These are phyloP conservation scores for Eucalyptus marginata DNA, from an alignment of 345 rosid genomes.

Conservation along the genomic window DNA sequence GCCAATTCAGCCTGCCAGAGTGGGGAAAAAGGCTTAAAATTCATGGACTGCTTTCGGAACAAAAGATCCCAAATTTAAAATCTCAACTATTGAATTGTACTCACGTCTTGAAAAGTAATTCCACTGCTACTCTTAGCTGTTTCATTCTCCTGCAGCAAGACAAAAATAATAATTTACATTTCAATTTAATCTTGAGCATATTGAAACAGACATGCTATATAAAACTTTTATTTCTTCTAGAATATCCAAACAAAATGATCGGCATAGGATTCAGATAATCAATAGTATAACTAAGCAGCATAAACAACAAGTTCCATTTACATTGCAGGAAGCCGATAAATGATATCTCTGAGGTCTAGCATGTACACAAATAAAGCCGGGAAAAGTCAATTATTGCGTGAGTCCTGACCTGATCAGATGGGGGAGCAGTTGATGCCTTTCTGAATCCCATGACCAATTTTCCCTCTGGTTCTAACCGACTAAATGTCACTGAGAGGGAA, in stretches of 20 bases:
- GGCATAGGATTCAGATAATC: background rate
- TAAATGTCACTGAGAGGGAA: slow-evolving; percentile 56
- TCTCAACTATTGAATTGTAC: slow-evolving; percentile 8
- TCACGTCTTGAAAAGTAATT: slow-evolving; percentile 46
- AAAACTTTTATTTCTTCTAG: background rate
- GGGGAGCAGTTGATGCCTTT: slow-evolving; percentile 58
- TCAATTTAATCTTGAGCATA: background rate
- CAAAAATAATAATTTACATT: background rate
- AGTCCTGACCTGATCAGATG: slow-evolving; percentile 73
- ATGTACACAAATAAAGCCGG: background rate
- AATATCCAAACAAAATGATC: background rate
- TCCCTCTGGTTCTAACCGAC: slow-evolving; percentile 89
- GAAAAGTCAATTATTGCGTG: background rate
- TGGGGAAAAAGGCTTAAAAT: background rate
- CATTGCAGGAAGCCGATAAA: background rate
- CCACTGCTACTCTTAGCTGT: slow-evolving; percentile 26
- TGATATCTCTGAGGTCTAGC: background rate
- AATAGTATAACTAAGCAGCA: background rate
- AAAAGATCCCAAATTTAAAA: slow-evolving; percentile 13
- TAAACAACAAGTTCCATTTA: background rate
- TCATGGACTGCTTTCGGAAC: background rate
- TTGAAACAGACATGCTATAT: background rate
- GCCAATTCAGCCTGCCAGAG: slow-evolving; percentile 53
- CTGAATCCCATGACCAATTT: slow-evolving; percentile 92
- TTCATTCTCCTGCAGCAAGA: slow-evolving; percentile 55